A percentile compares a stretch with the other conserved stretches of the same genome.
Evolutionary conservation across 2,329 filamentous ascomycete genomes (phyloP).

Genomic region (Epichloe coenophiala): DNA sequence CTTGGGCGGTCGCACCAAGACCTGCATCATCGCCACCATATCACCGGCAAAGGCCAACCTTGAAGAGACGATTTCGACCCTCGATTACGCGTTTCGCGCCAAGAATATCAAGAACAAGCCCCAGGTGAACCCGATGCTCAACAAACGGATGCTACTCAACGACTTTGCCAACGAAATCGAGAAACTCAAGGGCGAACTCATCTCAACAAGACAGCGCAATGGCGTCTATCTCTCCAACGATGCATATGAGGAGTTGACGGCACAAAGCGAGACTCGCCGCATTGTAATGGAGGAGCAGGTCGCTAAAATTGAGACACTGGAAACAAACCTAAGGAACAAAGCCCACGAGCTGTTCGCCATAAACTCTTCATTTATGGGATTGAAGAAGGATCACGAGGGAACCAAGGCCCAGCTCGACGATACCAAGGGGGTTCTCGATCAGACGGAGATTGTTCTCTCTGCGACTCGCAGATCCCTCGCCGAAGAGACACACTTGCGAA

Average conservation of each 20-base stretch:
- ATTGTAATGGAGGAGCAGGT: constrained; percentile 88
- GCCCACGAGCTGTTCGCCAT: constrained; percentile 82
- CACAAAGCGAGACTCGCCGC: constrained; percentile 79
- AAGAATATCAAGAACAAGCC: constrained; percentile 99
- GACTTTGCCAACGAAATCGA: constrained; percentile 92
- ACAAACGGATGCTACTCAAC: constrained; percentile 80
- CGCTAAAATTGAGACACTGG: constrained; percentile 84
- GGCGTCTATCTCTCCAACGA: constrained; percentile 89
- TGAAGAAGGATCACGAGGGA: constrained; percentile 82
- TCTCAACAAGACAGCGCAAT: constrained; percentile 83
- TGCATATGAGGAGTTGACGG: constrained; percentile 78
- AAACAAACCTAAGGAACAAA: constrained; percentile 81
- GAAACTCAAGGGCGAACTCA: constrained; percentile 84
- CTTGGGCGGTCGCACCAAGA: constrained; percentile 87
- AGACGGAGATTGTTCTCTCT: constrained; percentile 73
- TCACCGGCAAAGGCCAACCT: constrained; percentile 91
- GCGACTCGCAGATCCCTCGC: constrained; percentile 63
- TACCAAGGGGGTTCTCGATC: constrained; percentile 71
- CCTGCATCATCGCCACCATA: constrained; percentile 94
- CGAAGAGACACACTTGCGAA: constrained; percentile 67
- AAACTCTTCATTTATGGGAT: constrained; percentile 71
- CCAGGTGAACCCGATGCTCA: constrained; percentile 81
- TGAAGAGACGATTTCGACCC: constrained; percentile 93
- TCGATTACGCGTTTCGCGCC: constrained; percentile 94
- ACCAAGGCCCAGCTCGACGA: constrained; percentile 60